phyloP scores from a whole-genome alignment of 2,329 filamentous ascomycete species.

The Monilinia aucupariae region DNA sequence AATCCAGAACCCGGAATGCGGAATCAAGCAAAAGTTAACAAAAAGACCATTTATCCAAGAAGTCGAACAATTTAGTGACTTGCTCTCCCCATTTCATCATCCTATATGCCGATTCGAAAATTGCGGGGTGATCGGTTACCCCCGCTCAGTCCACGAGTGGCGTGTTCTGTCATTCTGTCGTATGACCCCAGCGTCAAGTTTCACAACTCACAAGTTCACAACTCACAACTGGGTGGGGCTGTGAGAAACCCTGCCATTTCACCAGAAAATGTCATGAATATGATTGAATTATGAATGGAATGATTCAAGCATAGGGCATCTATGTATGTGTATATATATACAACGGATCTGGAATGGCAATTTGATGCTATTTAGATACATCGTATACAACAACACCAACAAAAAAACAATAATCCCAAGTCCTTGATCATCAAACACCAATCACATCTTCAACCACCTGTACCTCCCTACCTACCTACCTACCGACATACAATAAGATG shows the following conservation, averaged over 20 bases:
- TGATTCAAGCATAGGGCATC: no score
- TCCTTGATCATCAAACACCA: background rate
- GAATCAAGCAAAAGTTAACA: background rate
- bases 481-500: background rate
- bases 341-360: background rate
- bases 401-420: background rate
- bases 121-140: constrained; percentile 3
- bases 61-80: background rate
- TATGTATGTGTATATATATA: background rate
- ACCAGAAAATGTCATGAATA: background rate
- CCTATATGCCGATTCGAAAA: background rate
- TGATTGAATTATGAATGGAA: no score
- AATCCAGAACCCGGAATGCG: no score
- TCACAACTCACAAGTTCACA: no score
- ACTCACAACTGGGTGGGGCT: background rate
- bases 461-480: no score
- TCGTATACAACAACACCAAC: background rate
- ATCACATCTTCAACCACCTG: background rate
- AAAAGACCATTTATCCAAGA: background rate
- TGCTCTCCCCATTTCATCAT: background rate
- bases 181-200: background rate
- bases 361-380: background rate
- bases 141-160: constrained; percentile 4
- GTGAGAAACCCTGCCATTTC: background rate
- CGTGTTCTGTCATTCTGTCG: constrained; percentile 15